These are phyloP conservation scores for Erucastrum elatum DNA, from an alignment of 345 rosid species.

Conservation along the genomic window DNA sequence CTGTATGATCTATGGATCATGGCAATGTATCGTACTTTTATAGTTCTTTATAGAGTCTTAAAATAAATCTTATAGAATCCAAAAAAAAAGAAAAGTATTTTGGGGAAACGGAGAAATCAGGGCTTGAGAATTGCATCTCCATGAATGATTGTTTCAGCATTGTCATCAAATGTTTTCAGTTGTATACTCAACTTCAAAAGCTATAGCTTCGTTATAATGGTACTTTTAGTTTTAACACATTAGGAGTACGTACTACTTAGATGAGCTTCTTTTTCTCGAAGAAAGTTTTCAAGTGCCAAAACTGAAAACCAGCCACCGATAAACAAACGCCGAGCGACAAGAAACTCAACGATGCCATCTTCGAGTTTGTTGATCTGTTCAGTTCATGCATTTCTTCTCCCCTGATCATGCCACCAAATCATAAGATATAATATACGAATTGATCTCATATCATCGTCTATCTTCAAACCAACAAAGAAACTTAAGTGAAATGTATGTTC, in stretches of 20 bases:
- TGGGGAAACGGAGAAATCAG: neutral
- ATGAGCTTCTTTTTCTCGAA: constrained; percentile 7
- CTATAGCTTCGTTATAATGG: neutral
- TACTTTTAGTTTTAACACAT: neutral
- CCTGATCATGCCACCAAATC: constrained; percentile 8
- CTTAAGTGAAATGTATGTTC: neutral
- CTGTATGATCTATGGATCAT: no score
- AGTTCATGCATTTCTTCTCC: constrained; percentile 36
- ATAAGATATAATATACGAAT: neutral
- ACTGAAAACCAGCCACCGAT: constrained; percentile 34
- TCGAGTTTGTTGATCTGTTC: constrained; percentile 31
- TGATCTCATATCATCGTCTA: neutral
- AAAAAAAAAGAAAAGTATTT: no score
- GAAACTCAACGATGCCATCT: constrained; percentile 35
- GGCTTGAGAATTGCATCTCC: neutral
- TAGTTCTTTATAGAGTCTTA: no score
- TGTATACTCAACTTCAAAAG: neutral
- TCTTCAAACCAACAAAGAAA: constrained; percentile 7
- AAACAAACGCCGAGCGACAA: constrained; percentile 27
- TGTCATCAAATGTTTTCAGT: constrained; percentile 41
- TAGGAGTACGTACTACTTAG: neutral
- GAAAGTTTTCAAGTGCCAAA: constrained; percentile 35
- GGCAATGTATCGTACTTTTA: no score
- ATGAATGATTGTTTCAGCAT: neutral
- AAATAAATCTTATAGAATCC: neutral